Conservation (phyloP, 1,139 yeast genomes). For the Debaryomyces subglobosus region DNA sequence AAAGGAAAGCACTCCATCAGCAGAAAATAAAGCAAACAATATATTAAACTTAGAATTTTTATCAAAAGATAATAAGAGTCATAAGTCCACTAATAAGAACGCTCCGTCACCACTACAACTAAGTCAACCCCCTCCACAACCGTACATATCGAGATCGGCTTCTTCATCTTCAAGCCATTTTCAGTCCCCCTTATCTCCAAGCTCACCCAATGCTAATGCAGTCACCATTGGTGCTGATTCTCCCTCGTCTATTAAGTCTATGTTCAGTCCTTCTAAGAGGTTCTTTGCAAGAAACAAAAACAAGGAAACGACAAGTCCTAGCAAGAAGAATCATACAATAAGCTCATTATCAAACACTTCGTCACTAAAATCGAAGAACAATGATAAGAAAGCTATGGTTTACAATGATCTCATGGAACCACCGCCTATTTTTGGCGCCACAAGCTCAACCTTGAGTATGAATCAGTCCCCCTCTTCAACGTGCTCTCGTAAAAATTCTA, state of each 20-base stretch:
- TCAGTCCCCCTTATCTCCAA: slow-evolving; percentile 6
- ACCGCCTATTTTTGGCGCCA: slow-evolving; percentile 36
- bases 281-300: slow-evolving; percentile 28
- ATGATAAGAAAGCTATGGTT: slow-evolving; percentile 8
- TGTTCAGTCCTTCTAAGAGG: slow-evolving; percentile 39
- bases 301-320: slow-evolving; percentile 10
- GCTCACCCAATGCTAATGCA: slow-evolving; percentile 22
- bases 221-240: slow-evolving; percentile 41
- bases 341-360: slow-evolving; percentile 30
- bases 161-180: slow-evolving; percentile 12
- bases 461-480: slow-evolving; percentile 9
- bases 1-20: background rate
- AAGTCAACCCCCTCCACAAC: slow-evolving; percentile 18
- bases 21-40: background rate
- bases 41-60: background rate
- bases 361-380: background rate
- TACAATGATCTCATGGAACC: slow-evolving; percentile 39
- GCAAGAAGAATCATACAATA: slow-evolving; percentile 32
- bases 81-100: background rate
- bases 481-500: slow-evolving; percentile 30
- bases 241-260: slow-evolving; percentile 32
- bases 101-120: background rate
- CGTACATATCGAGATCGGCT: background rate
- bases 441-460: slow-evolving; percentile 5
- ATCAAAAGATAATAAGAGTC: background rate